phyloP scores from a whole-genome alignment of 371 early-diverging fungal genomes.

The Amoeboaphelidium occidentale region DNA sequence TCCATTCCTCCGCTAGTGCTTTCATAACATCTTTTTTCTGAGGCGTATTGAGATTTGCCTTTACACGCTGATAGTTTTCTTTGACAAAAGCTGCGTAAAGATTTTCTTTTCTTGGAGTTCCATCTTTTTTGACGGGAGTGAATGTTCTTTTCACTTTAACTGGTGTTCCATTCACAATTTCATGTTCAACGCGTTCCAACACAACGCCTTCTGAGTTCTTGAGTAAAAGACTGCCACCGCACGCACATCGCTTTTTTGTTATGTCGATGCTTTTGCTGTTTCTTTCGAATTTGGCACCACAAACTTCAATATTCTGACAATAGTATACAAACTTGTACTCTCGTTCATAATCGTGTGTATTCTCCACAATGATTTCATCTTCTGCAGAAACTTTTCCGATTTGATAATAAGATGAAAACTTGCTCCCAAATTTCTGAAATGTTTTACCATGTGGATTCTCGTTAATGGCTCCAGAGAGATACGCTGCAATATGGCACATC shows the following conservation, averaged over 20 bases:
- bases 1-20: too few relatives aligned
- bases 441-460: neutral
- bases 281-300: neutral
- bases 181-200: too few relatives aligned
- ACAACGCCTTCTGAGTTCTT: too few relatives aligned
- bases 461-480: neutral
- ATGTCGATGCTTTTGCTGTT: neutral
- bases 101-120: too few relatives aligned
- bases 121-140: too few relatives aligned
- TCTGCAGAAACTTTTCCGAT: neutral
- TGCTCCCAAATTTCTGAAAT: neutral
- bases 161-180: too few relatives aligned
- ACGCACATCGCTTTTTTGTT: neutral
- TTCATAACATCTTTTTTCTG: too few relatives aligned
- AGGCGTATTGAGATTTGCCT: too few relatives aligned
- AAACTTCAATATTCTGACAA: neutral
- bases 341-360: neutral
- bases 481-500: neutral
- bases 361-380: neutral
- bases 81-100: too few relatives aligned
- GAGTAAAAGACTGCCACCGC: too few relatives aligned
- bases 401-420: neutral
- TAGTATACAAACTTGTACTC: neutral
- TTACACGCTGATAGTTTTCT: too few relatives aligned
- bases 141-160: too few relatives aligned